Percentiles rank a stretch among this genome's conserved stretches.
phyloP scores from a whole-genome alignment of 163 green algal species.

The Scenedesmus sp. region DNA sequence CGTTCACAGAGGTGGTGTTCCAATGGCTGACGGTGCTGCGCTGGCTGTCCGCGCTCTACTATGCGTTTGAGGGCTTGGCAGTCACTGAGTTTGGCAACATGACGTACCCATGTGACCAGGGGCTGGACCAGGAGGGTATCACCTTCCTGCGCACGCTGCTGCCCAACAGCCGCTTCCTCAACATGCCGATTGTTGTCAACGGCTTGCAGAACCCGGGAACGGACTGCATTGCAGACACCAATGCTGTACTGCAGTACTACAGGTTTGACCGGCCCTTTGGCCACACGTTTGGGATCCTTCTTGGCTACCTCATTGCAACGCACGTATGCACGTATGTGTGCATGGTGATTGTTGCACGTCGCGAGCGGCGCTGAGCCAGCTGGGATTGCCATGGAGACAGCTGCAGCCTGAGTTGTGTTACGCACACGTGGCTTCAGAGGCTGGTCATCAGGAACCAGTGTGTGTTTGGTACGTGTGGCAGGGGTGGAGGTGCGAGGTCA shows the following conservation, averaged over 20 bases:
- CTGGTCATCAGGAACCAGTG: neutral
- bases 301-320: slow-evolving; percentile 58
- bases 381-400: neutral
- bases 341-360: slow-evolving; percentile 51
- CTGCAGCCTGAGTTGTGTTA: neutral
- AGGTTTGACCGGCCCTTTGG: slow-evolving; percentile 55
- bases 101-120: slow-evolving; percentile 55
- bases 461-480: neutral
- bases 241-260: slow-evolving; percentile 61
- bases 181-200: slow-evolving; percentile 33
- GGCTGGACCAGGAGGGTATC: slow-evolving; percentile 46
- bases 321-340: slow-evolving; percentile 64
- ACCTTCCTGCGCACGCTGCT: slow-evolving; percentile 51
- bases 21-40: slow-evolving; percentile 60
- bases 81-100: slow-evolving; percentile 57
- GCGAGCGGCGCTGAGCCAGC: slow-evolving; percentile 46
- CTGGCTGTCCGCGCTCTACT: slow-evolving; percentile 63
- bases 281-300: slow-evolving; percentile 62
- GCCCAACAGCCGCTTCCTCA: slow-evolving; percentile 48
- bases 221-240: slow-evolving; percentile 53
- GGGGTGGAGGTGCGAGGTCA: neutral
- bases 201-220: slow-evolving; percentile 30
- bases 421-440: neutral
- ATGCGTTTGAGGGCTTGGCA: slow-evolving; percentile 61
- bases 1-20: slow-evolving; percentile 63